phyloP scores from a whole-genome alignment of 2,329 filamentous ascomycete genomes.

The Xylaria polymorpha region DNA sequence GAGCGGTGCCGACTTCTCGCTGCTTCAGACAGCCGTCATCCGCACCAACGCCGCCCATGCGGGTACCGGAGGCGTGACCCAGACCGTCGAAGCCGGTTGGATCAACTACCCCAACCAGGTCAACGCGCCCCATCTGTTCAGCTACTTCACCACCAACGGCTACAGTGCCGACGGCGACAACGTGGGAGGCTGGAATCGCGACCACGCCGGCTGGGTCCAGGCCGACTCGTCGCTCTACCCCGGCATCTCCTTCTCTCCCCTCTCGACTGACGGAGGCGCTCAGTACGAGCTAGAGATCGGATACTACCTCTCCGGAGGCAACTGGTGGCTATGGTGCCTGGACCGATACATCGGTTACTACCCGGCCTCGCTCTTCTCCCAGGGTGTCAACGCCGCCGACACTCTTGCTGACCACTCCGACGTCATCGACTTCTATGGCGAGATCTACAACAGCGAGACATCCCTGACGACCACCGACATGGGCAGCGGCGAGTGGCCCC shows the following conservation, averaged over 20 bases:
- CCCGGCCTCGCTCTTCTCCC: slow-evolving; percentile 35
- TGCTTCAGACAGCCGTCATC: slow-evolving; percentile 37
- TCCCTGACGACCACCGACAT: slow-evolving; percentile 37
- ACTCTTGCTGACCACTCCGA: slow-evolving; percentile 36
- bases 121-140: slow-evolving; percentile 35
- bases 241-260: slow-evolving; percentile 32
- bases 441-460: slow-evolving; percentile 38
- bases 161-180: slow-evolving; percentile 34
- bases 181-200: slow-evolving; percentile 39
- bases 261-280: slow-evolving; percentile 27
- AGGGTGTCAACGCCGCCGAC: slow-evolving; percentile 31
- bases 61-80: slow-evolving; percentile 12
- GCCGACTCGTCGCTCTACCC: slow-evolving; percentile 30
- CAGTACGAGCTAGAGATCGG: slow-evolving; percentile 40
- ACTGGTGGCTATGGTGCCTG: slow-evolving; percentile 39
- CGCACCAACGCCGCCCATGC: slow-evolving; percentile 25
- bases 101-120: slow-evolving; percentile 37
- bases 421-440: slow-evolving; percentile 37
- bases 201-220: slow-evolving; percentile 36
- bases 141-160: slow-evolving; percentile 38
- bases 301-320: slow-evolving; percentile 33
- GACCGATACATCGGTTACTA: slow-evolving; percentile 39
- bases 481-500: slow-evolving; percentile 39
- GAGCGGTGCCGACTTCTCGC: slow-evolving; percentile 35
- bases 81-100: slow-evolving; percentile 39